These are phyloP conservation scores for Kurtzmaniella cleridarum DNA, from an alignment of 805 yeast genomes.

Conservation along the genomic window DNA sequence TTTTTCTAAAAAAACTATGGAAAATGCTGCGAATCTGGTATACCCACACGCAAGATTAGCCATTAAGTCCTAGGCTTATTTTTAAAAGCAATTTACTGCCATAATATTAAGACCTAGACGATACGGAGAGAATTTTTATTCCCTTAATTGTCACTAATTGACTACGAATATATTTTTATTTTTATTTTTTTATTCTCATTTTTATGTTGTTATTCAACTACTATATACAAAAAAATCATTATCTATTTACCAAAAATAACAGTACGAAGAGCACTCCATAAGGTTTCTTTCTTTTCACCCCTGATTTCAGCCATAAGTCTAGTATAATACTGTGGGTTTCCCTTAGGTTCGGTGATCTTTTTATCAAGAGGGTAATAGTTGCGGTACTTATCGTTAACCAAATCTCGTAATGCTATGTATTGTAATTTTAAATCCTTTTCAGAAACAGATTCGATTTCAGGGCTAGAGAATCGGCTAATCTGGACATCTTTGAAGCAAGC, in stretches of 20 bases:
- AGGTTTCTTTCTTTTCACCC: conserved; percentile 65
- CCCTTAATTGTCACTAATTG: too few species aligned
- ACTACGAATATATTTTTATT: too few species aligned
- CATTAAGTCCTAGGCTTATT: too few species aligned
- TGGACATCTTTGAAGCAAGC: conserved; percentile 68
- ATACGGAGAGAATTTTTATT: too few species aligned
- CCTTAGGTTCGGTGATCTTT: conserved; percentile 71
- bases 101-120: too few species aligned
- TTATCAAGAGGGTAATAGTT: conserved; percentile 61
- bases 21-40: too few species aligned
- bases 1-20: too few species aligned
- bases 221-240: neutral
- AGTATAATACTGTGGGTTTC: conserved; percentile 74
- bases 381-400: conserved; percentile 56
- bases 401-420: conserved; percentile 49
- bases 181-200: too few species aligned
- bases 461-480: conserved; percentile 36
- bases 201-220: neutral
- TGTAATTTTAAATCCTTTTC: conserved; percentile 55
- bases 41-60: too few species aligned
- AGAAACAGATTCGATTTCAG: conserved; percentile 33
- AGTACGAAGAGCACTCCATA: conserved; percentile 63
- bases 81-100: too few species aligned
- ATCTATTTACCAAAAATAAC: conserved; percentile 66
- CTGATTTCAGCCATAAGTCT: conserved; percentile 65